phyloP scores from a whole-genome alignment of 2,329 filamentous ascomycete species.

The Sordariomycetes sp. region DNA sequence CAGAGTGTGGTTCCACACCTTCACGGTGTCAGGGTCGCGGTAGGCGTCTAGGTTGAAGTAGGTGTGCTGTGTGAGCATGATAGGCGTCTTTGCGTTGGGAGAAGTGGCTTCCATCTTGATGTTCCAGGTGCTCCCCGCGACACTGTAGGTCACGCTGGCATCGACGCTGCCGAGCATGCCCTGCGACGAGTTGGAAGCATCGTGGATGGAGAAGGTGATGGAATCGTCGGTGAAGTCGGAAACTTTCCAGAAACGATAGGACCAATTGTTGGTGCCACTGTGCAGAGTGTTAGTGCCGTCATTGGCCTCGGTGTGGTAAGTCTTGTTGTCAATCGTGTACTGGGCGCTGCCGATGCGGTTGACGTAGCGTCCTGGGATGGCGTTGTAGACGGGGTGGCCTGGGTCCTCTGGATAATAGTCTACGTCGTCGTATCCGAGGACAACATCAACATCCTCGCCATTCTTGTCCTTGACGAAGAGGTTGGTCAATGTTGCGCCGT shows the following conservation, averaged over 20 bases:
- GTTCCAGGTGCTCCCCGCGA: slow-evolving; percentile 46
- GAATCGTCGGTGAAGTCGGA: slow-evolving; percentile 41
- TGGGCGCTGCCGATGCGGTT: slow-evolving; percentile 53
- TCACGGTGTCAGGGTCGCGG: slow-evolving; percentile 43
- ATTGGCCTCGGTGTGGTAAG: slow-evolving; percentile 45
- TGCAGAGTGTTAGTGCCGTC: slow-evolving; percentile 47
- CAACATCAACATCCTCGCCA: slow-evolving; percentile 51
- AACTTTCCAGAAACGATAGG: slow-evolving; percentile 54
- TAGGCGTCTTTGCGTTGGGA: slow-evolving; percentile 34
- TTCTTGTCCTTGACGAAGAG: slow-evolving; percentile 54
- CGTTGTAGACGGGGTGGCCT: slow-evolving; percentile 50
- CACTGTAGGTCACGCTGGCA: slow-evolving; percentile 52
- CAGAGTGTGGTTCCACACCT: slow-evolving; percentile 54
- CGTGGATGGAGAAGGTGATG: slow-evolving; percentile 57
- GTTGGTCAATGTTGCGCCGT: slow-evolving; percentile 53
- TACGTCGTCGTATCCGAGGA: slow-evolving; percentile 54
- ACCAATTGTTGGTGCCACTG: slow-evolving; percentile 52
- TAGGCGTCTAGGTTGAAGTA: slow-evolving; percentile 64
- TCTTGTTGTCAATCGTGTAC: slow-evolving; percentile 42
- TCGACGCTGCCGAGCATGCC: slow-evolving; percentile 55
- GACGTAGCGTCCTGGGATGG: slow-evolving; percentile 54
- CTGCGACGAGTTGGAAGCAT: slow-evolving; percentile 45
- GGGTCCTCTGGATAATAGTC: slow-evolving; percentile 42
- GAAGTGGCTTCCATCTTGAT: slow-evolving; percentile 51
- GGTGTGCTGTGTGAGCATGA: slow-evolving; percentile 57